Percentiles rank a stretch among this genome's conserved stretches.
phyloP scores from a whole-genome alignment of 139 green algal species.

The Pleodorina starrii region DNA sequence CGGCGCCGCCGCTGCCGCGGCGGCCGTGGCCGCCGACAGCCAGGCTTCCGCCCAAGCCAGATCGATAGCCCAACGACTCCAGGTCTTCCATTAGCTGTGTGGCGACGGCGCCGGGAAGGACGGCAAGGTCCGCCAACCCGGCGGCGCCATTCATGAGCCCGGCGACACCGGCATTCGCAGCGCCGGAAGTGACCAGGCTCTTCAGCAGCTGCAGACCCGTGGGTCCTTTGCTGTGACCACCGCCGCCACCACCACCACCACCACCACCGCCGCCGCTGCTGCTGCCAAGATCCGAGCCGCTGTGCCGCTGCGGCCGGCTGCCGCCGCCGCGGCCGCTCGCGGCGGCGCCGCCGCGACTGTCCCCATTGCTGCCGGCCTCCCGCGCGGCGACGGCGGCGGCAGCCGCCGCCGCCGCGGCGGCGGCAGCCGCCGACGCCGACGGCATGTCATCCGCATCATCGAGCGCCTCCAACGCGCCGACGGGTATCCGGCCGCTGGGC shows the following conservation, averaged over 20 bases:
- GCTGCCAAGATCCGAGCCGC: not conserved
- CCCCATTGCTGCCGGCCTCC: not conserved
- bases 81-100: slow-evolving; percentile 37
- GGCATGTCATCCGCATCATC: not conserved
- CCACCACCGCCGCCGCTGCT: not conserved
- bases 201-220: slow-evolving; percentile 17
- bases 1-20: not conserved
- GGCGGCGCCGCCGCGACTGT: not conserved
- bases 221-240: slow-evolving; percentile 4
- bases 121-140: not conserved
- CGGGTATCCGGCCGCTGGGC: not conserved
- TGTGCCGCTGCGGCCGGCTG: not conserved
- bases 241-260: not conserved
- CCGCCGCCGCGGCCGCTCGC: not conserved
- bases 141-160: slow-evolving; percentile 9
- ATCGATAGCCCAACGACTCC: not conserved
- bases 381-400: not conserved
- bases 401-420: not conserved
- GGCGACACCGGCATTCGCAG: slow-evolving; percentile 5
- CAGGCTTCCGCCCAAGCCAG: not conserved
- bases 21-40: not conserved
- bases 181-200: not conserved
- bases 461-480: not conserved
- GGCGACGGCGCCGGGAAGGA: not conserved
- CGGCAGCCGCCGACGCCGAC: not conserved